A percentile compares a stretch with the other conserved stretches of the same genome.
Conservation (phyloP, 1,284 basidiomycete species). For the Sanghuangporus baumii region DNA sequence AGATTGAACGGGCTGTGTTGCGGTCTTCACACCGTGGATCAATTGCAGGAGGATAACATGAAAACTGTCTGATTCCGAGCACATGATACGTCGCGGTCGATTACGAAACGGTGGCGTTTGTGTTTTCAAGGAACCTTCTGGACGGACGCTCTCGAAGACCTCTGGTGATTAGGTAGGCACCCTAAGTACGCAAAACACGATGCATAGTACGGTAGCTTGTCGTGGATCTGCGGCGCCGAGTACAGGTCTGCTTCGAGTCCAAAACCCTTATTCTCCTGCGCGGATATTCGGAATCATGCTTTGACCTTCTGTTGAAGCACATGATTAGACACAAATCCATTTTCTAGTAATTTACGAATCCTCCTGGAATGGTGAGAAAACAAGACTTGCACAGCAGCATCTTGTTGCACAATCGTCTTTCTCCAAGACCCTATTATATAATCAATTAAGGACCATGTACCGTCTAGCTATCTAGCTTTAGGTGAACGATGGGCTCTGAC, state of each 20-base stretch:
- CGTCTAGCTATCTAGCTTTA: no score
- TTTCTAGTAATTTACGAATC: no score
- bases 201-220: neutral
- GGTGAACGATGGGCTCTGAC: no score
- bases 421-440: no score
- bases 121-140: neutral
- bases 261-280: neutral
- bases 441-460: no score
- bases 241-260: neutral
- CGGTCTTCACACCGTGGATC: neutral
- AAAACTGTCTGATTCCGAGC: neutral
- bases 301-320: no score
- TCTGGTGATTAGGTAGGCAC: neutral
- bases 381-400: no score
- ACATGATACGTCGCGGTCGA: neutral
- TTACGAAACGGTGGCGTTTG: neutral
- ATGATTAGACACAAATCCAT: no score
- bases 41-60: neutral
- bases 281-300: neutral
- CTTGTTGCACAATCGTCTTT: no score
- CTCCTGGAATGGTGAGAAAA: no score
- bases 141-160: conserved; percentile 11
- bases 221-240: neutral
- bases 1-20: conserved; percentile 19
- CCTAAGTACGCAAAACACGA: neutral